Conservation (phyloP, 805 yeast species). For the Scheffersomyces lignosus region DNA sequence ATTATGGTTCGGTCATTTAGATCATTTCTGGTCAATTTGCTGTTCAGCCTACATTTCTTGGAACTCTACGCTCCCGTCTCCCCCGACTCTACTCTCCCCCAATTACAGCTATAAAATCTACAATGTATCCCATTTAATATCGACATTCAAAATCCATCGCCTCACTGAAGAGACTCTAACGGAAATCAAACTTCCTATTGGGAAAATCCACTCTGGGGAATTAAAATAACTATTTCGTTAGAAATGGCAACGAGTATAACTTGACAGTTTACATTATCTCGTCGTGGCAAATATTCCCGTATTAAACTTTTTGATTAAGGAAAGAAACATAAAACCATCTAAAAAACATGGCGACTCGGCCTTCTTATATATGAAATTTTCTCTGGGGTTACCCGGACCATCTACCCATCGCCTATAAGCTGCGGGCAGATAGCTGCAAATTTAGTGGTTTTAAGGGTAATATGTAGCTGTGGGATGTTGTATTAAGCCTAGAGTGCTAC, state of each 20-base stretch:
- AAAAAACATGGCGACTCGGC: not conserved
- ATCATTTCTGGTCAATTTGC: no score
- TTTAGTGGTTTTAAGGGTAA: no score
- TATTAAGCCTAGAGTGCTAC: no score
- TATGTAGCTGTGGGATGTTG: no score
- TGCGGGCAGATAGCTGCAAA: no score
- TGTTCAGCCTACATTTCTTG: no score
- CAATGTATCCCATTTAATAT: conserved; percentile 44
- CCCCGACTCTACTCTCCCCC: no score
- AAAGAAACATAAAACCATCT: conserved; percentile 17
- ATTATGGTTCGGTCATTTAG: no score
- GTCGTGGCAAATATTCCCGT: conserved; percentile 71
- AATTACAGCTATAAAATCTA: not conserved
- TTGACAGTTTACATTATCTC: conserved; percentile 59
- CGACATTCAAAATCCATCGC: conserved; percentile 64
- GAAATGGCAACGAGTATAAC: conserved; percentile 66
- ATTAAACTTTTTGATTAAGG: conserved; percentile 57
- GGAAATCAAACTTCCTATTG: conserved; percentile 61
- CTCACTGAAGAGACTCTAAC: conserved; percentile 50
- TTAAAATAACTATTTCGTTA: conserved; percentile 25
- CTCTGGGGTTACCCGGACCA: not conserved
- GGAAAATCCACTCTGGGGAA: conserved; percentile 58
- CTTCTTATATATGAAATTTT: no score
- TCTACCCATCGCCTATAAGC: not conserved
- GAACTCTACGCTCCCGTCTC: no score